Conservation (phyloP, 2,329 filamentous ascomycete genomes). For the Ramularia endophylla region DNA sequence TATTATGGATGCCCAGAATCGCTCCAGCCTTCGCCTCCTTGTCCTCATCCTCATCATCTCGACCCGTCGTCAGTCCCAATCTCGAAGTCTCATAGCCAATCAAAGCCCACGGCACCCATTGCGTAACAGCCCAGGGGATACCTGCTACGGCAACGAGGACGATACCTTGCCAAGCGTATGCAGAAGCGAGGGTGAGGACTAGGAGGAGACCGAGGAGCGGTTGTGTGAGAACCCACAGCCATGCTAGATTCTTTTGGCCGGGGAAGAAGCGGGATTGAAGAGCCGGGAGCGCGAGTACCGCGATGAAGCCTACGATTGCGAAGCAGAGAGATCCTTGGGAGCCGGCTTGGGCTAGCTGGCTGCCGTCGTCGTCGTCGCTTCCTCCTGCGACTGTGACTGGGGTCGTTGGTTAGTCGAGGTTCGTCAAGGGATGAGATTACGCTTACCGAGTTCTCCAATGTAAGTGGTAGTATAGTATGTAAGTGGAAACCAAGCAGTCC, state of each 20-base stretch:
- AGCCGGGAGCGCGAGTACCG: conserved; percentile 11
- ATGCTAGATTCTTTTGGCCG: conserved; percentile 6
- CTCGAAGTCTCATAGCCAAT: conserved; percentile 15
- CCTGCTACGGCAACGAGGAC: conserved; percentile 14
- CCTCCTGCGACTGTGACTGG: conserved; percentile 5
- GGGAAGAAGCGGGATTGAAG: conserved; percentile 7
- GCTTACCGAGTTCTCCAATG: conserved; percentile 19
- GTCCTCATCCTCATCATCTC: conserved; percentile 1
- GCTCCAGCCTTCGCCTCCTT: conserved; percentile 12
- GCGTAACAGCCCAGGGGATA: conserved; percentile 17
- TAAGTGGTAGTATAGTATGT: conserved; percentile 18
- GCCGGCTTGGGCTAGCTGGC: conserved; percentile 16
- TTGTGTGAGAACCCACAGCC: conserved; percentile 15
- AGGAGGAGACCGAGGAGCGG: conserved; percentile 15
- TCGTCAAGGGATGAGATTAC: neutral
- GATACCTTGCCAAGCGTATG: conserved; percentile 19
- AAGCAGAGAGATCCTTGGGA: conserved; percentile 15
- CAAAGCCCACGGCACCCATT: conserved; percentile 17
- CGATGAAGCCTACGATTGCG: conserved; percentile 17
- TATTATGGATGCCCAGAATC: conserved; percentile 17
- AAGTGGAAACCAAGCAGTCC: conserved; percentile 21
- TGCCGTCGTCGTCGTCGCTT: neutral
- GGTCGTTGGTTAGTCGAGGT: neutral
- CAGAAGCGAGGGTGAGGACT: conserved; percentile 12
- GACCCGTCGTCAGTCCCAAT: conserved; percentile 7